Conservation (phyloP, 805 yeast species). For the Lipomyces kockii region DNA sequence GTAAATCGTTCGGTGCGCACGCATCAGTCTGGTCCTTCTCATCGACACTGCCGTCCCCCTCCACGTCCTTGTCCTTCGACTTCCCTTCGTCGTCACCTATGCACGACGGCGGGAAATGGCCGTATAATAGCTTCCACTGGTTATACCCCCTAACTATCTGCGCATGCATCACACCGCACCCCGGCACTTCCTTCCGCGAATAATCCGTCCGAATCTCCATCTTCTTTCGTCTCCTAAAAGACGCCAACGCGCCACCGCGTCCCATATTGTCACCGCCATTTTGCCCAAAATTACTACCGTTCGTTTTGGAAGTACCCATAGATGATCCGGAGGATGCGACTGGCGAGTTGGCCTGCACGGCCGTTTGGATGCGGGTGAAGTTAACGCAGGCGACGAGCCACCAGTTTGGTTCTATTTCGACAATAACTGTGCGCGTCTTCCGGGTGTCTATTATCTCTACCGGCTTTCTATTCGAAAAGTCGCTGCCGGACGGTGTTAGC, state of each 20-base stretch:
- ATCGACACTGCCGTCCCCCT: conserved; percentile 1
- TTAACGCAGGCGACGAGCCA: conserved; percentile 35
- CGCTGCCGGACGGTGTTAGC: conserved; percentile 18
- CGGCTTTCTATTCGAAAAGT: conserved; percentile 33
- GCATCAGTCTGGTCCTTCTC: neutral
- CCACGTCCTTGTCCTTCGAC: neutral
- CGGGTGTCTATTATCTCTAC: conserved; percentile 35
- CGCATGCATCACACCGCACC: conserved; percentile 31
- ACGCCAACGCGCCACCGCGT: conserved; percentile 19
- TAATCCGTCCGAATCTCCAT: conserved; percentile 32
- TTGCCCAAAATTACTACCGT: neutral
- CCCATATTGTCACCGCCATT: neutral
- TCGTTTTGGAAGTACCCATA: neutral
- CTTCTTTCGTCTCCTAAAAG: conserved; percentile 29
- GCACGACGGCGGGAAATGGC: conserved; percentile 26
- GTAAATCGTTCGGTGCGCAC: conserved; percentile 12
- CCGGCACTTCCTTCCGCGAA: conserved; percentile 35
- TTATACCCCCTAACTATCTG: conserved; percentile 33
- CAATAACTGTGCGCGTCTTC: conserved; percentile 35
- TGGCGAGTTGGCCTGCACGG: conserved; percentile 12
- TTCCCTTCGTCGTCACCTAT: conserved; percentile 14
- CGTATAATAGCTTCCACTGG: conserved; percentile 32
- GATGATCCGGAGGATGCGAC: conserved; percentile 1
- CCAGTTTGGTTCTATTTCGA: conserved; percentile 36
- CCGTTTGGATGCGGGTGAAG: conserved; percentile 31